Evolutionary conservation across 441 rosid species (phyloP).

Genomic region (Adansonia rubrostipa): DNA sequence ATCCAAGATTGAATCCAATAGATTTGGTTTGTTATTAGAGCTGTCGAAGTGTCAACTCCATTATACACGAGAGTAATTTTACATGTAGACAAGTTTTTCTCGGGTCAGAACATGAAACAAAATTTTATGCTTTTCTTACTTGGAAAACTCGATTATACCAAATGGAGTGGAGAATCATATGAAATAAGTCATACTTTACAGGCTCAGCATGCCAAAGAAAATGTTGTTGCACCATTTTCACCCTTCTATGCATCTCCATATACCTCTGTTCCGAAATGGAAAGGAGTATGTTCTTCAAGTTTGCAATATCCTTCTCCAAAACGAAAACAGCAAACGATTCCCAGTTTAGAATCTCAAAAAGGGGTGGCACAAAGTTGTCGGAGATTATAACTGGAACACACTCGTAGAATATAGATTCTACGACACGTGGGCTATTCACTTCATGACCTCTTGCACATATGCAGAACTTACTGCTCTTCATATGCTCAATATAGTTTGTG

Average conservation of each 20-base stretch:
- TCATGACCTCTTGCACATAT: constrained; percentile 88
- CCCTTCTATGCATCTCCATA: constrained; percentile 65
- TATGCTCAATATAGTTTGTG: constrained; percentile 61
- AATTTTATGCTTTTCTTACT: constrained; percentile 22
- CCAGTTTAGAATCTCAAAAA: constrained; percentile 79
- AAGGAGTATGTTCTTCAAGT: constrained; percentile 67
- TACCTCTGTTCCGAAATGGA: constrained; percentile 59
- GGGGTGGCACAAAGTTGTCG: constrained; percentile 82
- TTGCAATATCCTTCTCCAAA: constrained; percentile 72
- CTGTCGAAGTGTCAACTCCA: no score
- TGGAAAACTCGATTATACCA: constrained; percentile 83
- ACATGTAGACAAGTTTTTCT: background rate
- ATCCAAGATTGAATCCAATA: background rate
- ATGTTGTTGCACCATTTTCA: constrained; percentile 81
- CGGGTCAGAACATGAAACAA: background rate
- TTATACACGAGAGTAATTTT: no score
- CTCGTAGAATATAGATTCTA: constrained; percentile 82
- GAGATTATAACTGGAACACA: constrained; percentile 94
- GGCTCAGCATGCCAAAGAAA: constrained; percentile 85
- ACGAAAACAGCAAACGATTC: constrained; percentile 82
- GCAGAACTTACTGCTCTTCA: constrained; percentile 90
- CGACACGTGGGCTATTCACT: constrained; percentile 88
- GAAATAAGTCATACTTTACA: constrained; percentile 70
- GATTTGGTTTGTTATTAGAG: background rate
- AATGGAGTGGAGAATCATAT: constrained; percentile 86